Base-by-base conservation (phyloP, 2,329 filamentous ascomycete genomes). In the Penicillium capsulatum region DNA sequence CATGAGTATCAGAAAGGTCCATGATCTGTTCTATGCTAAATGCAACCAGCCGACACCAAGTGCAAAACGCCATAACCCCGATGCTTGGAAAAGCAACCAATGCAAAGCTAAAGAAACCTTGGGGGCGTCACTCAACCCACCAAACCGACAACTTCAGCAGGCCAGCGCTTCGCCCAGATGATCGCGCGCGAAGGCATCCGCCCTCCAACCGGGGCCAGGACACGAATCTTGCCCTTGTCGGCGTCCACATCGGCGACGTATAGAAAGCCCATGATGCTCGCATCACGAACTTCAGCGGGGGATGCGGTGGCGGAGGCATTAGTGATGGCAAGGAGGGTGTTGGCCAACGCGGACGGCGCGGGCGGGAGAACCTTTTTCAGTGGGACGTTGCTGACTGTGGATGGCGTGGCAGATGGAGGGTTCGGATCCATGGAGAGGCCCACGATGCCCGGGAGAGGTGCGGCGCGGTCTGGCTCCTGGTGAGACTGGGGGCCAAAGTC, bases 161-260 rank as follows among this genome's bases (percentile, higher is more conserved):
- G 91, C 85, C 87, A 96, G 41, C 72, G 80, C 48, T 55, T 65
- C 7, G 87, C 89, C 81, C 86, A 84, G 13, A 97, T 73, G 56
- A 97, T 71, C 4, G 91, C 89, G 58, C 83, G 76, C 50, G 84
- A 79, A 1, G 87, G 88, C 44, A 95, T 74, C 42, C 85, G 76
- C 2, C 89, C 89, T 36, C 85, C 86, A 45, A 95, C 81, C 1
- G 92, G 92, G 13, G 86, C 83, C 42, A 98, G 69, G 14, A 97
- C 73, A 58, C 86, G 84, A 20, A 96, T 73, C 61, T 86, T 85
- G 51, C 81, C 81, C 63, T 85, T 85, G 53, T 84, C 83, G 58
- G 87, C 85, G 58, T 98, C 90, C 3, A 97, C 87, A 46, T 95
- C 87, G 1, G 87, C 84, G 11, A 97, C 85, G 58, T 95, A 96